Percentiles rank a stretch among this genome's conserved stretches.
phyloP scores from a whole-genome alignment of 1,139 yeast species.

The Geotrichum histeridarum region DNA sequence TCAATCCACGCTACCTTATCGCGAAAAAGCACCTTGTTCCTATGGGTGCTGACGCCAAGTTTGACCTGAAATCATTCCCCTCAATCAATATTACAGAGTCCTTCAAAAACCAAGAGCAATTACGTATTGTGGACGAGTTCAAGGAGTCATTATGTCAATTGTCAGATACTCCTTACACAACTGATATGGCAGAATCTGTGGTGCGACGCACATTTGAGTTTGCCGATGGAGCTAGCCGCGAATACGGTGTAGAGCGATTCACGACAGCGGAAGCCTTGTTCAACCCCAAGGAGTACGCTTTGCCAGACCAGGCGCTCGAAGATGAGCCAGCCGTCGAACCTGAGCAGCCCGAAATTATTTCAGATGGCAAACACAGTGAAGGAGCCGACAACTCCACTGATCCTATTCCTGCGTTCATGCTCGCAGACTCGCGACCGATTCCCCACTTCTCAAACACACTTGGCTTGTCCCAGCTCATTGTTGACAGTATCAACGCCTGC shows the following conservation, averaged over 20 bases:
- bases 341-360: constrained; percentile 21
- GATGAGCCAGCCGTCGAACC: constrained; percentile 17
- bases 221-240: constrained; percentile 61
- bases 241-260: constrained; percentile 58
- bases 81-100: constrained; percentile 32
- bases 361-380: constrained; percentile 14
- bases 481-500: constrained; percentile 56
- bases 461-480: constrained; percentile 67
- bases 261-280: constrained; percentile 71
- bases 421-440: constrained; percentile 18
- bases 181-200: constrained; percentile 20
- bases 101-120: constrained; percentile 31
- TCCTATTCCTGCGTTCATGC: constrained; percentile 20
- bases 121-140: constrained; percentile 48
- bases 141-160: constrained; percentile 56
- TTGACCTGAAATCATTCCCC: constrained; percentile 35
- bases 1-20: constrained; percentile 37
- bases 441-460: constrained; percentile 26
- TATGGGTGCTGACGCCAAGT: constrained; percentile 31
- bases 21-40: constrained; percentile 30
- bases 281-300: constrained; percentile 35
- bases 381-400: constrained; percentile 8
- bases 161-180: constrained; percentile 40
- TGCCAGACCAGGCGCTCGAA: constrained; percentile 19
- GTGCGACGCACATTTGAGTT: constrained; percentile 63